Base-by-base conservation (phyloP, 1,284 basidiomycete genomes). In the Ustilago lituana region DNA sequence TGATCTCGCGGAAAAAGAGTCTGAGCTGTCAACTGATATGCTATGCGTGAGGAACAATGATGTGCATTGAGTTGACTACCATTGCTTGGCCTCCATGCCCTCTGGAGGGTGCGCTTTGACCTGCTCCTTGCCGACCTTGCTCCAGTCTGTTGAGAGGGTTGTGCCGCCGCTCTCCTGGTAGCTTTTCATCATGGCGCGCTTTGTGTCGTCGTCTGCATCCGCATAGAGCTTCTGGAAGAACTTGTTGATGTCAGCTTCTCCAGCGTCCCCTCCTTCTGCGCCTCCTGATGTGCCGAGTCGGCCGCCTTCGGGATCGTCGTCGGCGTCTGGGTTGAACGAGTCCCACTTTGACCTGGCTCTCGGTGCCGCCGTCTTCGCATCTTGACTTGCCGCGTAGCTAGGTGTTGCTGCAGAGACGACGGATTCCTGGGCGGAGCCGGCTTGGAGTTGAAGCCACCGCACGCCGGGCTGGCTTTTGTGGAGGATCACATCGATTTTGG, bases 191-290 rank as follows among this genome's bases (percentile, higher is more conserved):
- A 82, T 82, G 14, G 80, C 80, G 12, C 73, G 53, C 14, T 64
- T 57, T n/a, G 80, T 81, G 33, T 82, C 79, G 29, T 71, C 66
- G 51, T 79, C 74, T 19, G 80, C 79, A 22, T 76, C 74, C 14
- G 76, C 74, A 44, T 80, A 82, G 19, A 82, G 63, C 40, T 76
- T 62, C 40, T 81, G 73, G 65, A 82, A 82, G 41, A 82, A 82
- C 9, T 61, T 53, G 36, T 82, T 71, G 37, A 82, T 64, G 24
- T 75, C 74, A 2, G 71, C 73, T 14, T 74, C 72, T 6, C 29
- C 70, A 0, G 40, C 55, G 4, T 49, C 49, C n/a, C 17, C 14
- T 17, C 43, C 46, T 17, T 17, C 47, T 6, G 20, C 48, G 7
- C 12, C 37, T 33, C n/a, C n/a, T n/a, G n/a, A n/a, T n/a, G n/a